A percentile compares a stretch with the other conserved stretches of the same genome.
These are phyloP conservation scores for Pachyrhizus erosus DNA, from an alignment of 306 rosid species.

Conservation along the genomic window DNA sequence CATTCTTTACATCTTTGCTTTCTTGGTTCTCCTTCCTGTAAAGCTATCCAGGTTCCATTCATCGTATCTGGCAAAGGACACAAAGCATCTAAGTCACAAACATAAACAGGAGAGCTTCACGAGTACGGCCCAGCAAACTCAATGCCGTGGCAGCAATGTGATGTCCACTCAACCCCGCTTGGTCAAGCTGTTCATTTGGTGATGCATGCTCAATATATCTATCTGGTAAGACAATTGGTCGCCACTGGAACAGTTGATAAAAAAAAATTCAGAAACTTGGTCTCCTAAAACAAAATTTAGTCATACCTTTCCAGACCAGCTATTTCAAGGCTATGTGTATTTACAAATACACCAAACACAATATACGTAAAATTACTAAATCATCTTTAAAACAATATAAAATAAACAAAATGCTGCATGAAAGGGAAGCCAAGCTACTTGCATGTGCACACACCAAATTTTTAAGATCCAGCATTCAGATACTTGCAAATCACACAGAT, in stretches of 20 bases:
- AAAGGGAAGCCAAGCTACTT: slow-evolving; percentile 15
- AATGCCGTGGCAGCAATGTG: slow-evolving; percentile 89
- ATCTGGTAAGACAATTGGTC: slow-evolving; percentile 88
- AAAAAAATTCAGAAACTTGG: slow-evolving; percentile 25
- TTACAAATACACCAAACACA: background rate
- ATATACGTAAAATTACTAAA: background rate
- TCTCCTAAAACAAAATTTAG: slow-evolving; percentile 7
- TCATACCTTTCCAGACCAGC: background rate
- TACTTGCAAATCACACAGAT: background rate
- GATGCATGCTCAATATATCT: slow-evolving; percentile 84
- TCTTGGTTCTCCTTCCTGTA: slow-evolving; percentile 21
- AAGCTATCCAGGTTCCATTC: slow-evolving; percentile 6
- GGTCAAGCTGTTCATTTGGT: slow-evolving; percentile 76
- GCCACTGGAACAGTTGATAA: slow-evolving; percentile 68
- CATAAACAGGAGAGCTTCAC: slow-evolving; percentile 88
- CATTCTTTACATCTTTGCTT: background rate
- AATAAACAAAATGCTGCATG: background rate
- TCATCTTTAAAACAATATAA: background rate
- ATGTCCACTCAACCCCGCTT: slow-evolving; percentile 85
- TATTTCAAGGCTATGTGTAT: background rate
- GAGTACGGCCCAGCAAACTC: slow-evolving; percentile 85
- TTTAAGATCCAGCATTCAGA: background rate
- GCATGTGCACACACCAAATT: background rate
- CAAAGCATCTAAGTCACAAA: slow-evolving; percentile 17
- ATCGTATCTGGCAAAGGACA: background rate